phyloP scores from a whole-genome alignment of 1,139 yeast genomes.

The Debaryomyces sp. region DNA sequence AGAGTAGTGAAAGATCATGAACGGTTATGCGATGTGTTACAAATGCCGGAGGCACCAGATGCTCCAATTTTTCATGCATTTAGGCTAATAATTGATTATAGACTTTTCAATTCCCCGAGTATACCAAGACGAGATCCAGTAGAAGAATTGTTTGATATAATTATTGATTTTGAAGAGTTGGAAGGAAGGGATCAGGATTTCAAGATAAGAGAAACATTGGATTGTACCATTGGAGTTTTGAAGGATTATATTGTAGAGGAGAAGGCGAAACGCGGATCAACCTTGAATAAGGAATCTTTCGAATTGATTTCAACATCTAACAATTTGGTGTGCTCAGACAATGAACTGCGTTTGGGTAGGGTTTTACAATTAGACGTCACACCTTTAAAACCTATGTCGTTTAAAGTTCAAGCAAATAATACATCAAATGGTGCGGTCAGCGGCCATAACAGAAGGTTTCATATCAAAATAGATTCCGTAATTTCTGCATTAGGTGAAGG shows the following conservation, averaged over 20 bases:
- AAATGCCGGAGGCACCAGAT: conserved; percentile 12
- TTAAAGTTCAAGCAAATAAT: conserved; percentile 10
- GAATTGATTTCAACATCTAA: conserved; percentile 12
- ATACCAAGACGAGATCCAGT: conserved; percentile 28
- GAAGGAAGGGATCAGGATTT: conserved; percentile 14
- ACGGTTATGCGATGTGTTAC: conserved; percentile 20
- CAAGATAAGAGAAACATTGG: conserved; percentile 25
- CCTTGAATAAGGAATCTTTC: conserved; percentile 3
- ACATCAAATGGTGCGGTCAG: not conserved
- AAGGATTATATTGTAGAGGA: conserved; percentile 24
- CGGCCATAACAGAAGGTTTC: conserved; percentile 12
- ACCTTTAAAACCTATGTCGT: conserved; percentile 25
- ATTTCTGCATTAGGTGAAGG: conserved; percentile 24
- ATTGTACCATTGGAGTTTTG: conserved; percentile 25
- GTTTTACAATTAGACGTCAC: conserved; percentile 32
- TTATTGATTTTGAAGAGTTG: conserved; percentile 20
- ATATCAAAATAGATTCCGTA: conserved; percentile 20
- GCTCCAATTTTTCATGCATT: conserved; percentile 14
- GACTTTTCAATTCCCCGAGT: conserved; percentile 18
- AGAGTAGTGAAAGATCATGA: conserved; percentile 13
- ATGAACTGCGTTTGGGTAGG: conserved; percentile 18
- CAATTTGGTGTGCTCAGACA: conserved; percentile 15
- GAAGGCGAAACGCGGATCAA: conserved; percentile 11
- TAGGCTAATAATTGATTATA: conserved; percentile 26
- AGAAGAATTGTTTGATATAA: conserved; percentile 27